Percentiles rank a stretch among this genome's conserved stretches.
Evolutionary conservation across 768 basidiomycete genomes (phyloP).

Genomic region (Suillus brevipes): DNA sequence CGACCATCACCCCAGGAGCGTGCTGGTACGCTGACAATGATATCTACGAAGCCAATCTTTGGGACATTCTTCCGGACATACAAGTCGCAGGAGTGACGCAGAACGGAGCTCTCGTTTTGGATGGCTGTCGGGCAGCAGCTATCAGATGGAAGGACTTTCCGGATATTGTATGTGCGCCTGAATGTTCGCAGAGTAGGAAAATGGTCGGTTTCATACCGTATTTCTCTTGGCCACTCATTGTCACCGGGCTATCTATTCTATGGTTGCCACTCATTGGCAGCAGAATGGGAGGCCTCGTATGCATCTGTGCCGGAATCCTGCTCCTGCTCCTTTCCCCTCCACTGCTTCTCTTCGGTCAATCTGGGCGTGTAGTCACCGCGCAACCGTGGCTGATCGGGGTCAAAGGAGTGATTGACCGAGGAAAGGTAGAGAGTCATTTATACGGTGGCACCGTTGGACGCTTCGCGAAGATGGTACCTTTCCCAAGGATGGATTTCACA

Average conservation of each 20-base stretch:
- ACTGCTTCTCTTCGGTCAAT: slow-evolving; percentile 13
- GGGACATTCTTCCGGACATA: slow-evolving; percentile 20
- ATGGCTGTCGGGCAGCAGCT: slow-evolving; percentile 17
- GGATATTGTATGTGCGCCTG: slow-evolving; percentile 7
- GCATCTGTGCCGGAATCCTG: slow-evolving; percentile 1
- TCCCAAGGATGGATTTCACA: not conserved
- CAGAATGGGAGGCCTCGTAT: not conserved
- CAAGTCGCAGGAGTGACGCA: slow-evolving; percentile 20
- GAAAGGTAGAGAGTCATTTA: slow-evolving; percentile 10
- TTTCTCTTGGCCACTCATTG: slow-evolving; percentile 9
- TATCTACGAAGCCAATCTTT: slow-evolving; percentile 16
- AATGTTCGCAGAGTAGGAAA: slow-evolving; percentile 8
- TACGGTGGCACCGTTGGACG: slow-evolving; percentile 12
- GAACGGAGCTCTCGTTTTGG: slow-evolving; percentile 16
- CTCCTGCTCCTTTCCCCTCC: slow-evolving; percentile 9
- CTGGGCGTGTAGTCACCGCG: slow-evolving; percentile 15
- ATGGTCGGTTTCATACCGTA: slow-evolving; percentile 9
- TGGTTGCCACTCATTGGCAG: not conserved
- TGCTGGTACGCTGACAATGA: slow-evolving; percentile 23
- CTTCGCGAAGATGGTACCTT: not conserved
- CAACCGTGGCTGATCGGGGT: slow-evolving; percentile 24
- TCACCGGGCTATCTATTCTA: not conserved
- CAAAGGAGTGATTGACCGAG: slow-evolving; percentile 16
- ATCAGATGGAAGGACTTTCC: slow-evolving; percentile 25
- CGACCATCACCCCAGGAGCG: not conserved